A percentile compares a stretch with the other conserved stretches of the same genome.
These are phyloP conservation scores for Diaporthe sp. DNA, from an alignment of 2,329 filamentous ascomycete genomes.

Conservation along the genomic window DNA sequence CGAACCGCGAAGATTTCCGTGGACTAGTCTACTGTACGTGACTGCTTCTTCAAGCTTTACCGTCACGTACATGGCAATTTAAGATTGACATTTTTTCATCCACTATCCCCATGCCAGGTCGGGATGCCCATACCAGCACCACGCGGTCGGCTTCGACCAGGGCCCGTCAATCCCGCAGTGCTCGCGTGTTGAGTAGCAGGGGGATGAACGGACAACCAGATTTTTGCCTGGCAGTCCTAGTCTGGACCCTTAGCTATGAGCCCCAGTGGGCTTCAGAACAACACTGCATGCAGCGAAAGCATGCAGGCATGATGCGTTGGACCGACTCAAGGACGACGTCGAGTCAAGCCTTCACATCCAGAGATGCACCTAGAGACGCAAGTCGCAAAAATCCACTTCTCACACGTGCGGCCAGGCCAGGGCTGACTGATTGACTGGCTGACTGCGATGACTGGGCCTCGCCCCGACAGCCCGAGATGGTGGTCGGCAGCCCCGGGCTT, in stretches of 20 bases:
- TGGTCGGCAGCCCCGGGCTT: slow-evolving; percentile 17
- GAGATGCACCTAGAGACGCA: slow-evolving; percentile 31
- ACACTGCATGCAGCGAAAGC: neutral
- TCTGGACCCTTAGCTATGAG: neutral
- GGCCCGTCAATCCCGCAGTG: neutral
- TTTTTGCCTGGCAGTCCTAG: neutral
- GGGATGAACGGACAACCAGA: neutral
- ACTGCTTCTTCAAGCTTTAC: neutral
- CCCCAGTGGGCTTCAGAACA: neutral
- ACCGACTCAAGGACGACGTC: neutral
- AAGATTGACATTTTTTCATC: neutral
- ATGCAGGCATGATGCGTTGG: neutral
- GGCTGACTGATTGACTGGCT: neutral
- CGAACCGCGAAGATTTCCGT: slow-evolving; percentile 27
- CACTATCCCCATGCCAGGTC: neutral
- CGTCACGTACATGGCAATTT: neutral
- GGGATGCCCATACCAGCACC: neutral
- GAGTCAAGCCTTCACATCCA: slow-evolving; percentile 19
- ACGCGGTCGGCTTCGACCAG: neutral
- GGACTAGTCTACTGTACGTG: neutral
- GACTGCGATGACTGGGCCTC: neutral
- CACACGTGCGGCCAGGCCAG: neutral
- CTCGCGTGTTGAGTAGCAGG: neutral
- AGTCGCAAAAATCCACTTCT: slow-evolving; percentile 5
- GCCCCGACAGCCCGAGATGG: neutral